phyloP scores from a whole-genome alignment of 768 basidiomycete genomes.

The Hydnum rufescens region DNA sequence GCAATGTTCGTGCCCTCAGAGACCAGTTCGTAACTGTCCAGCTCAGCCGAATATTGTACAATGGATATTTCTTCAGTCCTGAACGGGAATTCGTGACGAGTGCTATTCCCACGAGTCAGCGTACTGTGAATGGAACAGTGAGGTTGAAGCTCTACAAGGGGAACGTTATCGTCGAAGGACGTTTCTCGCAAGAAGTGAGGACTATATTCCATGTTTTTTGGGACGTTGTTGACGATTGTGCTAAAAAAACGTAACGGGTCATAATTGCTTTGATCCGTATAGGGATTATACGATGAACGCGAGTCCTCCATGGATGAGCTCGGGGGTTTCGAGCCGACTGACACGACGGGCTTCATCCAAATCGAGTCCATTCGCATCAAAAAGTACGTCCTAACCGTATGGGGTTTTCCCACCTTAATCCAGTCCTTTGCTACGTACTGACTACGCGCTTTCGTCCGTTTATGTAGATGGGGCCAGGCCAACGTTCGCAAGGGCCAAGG shows the following conservation, averaged over 20 bases:
- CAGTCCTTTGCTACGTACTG: background rate
- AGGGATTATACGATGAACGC: slow-evolving; percentile 89
- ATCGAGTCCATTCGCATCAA: slow-evolving; percentile 97
- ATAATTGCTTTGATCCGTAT: background rate
- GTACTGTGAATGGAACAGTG: slow-evolving; percentile 88
- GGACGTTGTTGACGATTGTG: background rate
- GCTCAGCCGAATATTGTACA: slow-evolving; percentile 83
- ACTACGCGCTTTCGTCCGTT: slow-evolving; percentile 4
- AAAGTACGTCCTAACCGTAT: slow-evolving; percentile 32
- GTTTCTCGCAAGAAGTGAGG: slow-evolving; percentile 64
- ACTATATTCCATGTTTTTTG: background rate
- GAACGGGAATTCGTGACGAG: slow-evolving; percentile 89
- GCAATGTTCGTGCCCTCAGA: slow-evolving; percentile 83
- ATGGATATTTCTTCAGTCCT: slow-evolving; percentile 99
- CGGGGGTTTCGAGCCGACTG: slow-evolving; percentile 92
- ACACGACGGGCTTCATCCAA: slow-evolving; percentile 89
- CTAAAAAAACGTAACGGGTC: background rate
- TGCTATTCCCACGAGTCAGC: slow-evolving; percentile 82
- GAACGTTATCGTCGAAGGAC: slow-evolving; percentile 84
- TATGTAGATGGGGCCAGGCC: slow-evolving; percentile 72
- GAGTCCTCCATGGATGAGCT: slow-evolving; percentile 98
- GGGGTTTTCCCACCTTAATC: background rate
- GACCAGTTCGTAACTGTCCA: slow-evolving; percentile 90
- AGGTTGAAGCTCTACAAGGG: slow-evolving; percentile 89
- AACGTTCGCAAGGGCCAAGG: slow-evolving; percentile 71